Evolutionary conservation across 2,329 filamentous ascomycete species (phyloP).

Genomic region (Stagonosporopsis vannaccii): DNA sequence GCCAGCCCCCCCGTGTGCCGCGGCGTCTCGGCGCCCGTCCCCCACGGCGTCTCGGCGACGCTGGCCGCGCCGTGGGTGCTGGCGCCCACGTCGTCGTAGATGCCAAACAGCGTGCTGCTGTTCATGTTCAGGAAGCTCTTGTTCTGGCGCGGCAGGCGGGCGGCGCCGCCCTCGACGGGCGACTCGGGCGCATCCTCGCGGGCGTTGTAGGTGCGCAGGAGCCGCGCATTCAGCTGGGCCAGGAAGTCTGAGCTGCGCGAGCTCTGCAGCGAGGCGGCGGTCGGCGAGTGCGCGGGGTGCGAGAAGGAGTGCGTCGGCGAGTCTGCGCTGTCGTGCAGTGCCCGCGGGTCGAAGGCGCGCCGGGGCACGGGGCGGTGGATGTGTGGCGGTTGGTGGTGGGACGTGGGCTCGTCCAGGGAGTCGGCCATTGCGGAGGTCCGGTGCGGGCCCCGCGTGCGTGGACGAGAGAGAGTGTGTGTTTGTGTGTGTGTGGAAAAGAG

Average conservation of each 20-base stretch:
- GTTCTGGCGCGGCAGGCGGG: conserved; percentile 61
- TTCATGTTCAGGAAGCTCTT: conserved; percentile 87
- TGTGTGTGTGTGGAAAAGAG: no score
- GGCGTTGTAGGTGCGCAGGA: conserved; percentile 40
- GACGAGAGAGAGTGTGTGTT: no score
- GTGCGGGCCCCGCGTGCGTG: no score
- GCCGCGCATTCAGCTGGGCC: conserved; percentile 47
- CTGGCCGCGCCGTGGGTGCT: conserved; percentile 49
- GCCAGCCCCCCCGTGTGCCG: conserved; percentile 32
- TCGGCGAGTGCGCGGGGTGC: conserved; percentile 18
- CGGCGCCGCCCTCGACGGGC: conserved; percentile 7
- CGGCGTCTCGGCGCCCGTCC: conserved; percentile 77
- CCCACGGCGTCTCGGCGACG: conserved; percentile 76
- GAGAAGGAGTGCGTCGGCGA: conserved; percentile 35
- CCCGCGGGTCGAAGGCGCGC: conserved; percentile 38
- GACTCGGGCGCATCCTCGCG: conserved; percentile 32
- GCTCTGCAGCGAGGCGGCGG: conserved; percentile 26
- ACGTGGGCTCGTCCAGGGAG: neutral
- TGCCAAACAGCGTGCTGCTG: conserved; percentile 87
- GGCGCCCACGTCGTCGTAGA: conserved; percentile 67
- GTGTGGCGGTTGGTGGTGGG: conserved; percentile 31
- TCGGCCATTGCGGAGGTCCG: conserved; percentile 32
- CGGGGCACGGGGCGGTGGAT: conserved; percentile 51
- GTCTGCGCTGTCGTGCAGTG: conserved; percentile 34
- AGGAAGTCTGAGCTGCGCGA: conserved; percentile 42